Percentiles rank a stretch among this genome's conserved stretches.
Conservation (phyloP, 1,284 basidiomycete genomes). For the Phylloboletellus chloephorus region DNA sequence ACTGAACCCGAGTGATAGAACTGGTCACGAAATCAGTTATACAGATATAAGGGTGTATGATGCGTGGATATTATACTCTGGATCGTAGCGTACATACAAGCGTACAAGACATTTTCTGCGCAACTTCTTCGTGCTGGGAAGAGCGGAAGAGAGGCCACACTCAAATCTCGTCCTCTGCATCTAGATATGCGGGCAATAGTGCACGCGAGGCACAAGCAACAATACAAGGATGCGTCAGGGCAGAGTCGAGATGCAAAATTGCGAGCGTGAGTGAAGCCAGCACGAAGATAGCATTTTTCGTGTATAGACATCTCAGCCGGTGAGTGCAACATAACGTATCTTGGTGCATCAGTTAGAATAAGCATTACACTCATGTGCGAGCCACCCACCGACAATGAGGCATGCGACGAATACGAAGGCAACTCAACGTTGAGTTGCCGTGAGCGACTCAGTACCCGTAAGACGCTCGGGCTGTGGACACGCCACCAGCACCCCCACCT, state of each 20-base stretch:
- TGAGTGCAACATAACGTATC: slow-evolving; percentile 16
- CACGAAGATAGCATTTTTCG: slow-evolving; percentile 19
- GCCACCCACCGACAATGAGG: slow-evolving; percentile 18
- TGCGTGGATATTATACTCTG: slow-evolving; percentile 27
- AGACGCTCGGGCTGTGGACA: slow-evolving; percentile 27
- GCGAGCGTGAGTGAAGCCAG: slow-evolving; percentile 16
- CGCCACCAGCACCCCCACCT: slow-evolving; percentile 20
- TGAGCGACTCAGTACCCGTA: slow-evolving; percentile 28
- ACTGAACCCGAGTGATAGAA: no score
- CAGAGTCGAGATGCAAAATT: slow-evolving; percentile 14
- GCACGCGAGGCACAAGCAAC: slow-evolving; percentile 12
- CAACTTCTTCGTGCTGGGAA: slow-evolving; percentile 10
- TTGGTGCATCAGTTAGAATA: slow-evolving; percentile 8
- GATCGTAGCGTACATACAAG: slow-evolving; percentile 29
- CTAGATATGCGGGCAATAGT: slow-evolving; percentile 16
- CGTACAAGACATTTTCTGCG: slow-evolving; percentile 23
- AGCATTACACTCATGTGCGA: neutral
- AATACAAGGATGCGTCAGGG: slow-evolving; percentile 11
- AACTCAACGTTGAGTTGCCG: slow-evolving; percentile 5
- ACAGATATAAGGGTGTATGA: slow-evolving; percentile 10
- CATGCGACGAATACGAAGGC: slow-evolving; percentile 7
- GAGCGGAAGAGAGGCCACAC: slow-evolving; percentile 17
- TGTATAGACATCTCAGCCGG: slow-evolving; percentile 19
- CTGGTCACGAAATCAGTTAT: neutral
- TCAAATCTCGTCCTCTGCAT: slow-evolving; percentile 18